Conservation (phyloP, 495 filamentous ascomycete species). For the Xylaria flabelliformis region DNA sequence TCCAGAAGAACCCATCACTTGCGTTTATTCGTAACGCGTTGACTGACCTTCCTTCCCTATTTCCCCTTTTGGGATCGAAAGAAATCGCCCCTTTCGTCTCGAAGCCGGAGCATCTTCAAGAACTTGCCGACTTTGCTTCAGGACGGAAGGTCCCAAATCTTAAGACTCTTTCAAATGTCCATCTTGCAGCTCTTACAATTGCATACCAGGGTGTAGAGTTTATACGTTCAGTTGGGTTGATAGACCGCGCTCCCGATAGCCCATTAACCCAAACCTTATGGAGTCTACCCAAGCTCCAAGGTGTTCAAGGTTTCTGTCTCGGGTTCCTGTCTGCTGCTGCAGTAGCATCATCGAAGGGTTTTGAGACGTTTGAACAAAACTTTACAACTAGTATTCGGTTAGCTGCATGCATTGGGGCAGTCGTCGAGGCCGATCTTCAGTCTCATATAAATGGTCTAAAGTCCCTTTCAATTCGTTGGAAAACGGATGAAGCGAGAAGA, state of each 20-base stretch:
- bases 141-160: not conserved
- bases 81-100: not conserved
- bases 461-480: conserved; percentile 10
- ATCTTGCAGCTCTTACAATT: not conserved
- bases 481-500: not conserved
- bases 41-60: not conserved
- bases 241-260: no score
- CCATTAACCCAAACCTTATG: not conserved
- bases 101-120: not conserved
- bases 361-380: conserved; percentile 27
- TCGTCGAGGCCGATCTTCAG: conserved; percentile 21
- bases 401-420: conserved; percentile 41
- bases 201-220: not conserved
- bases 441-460: not conserved
- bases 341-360: conserved; percentile 33
- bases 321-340: conserved; percentile 46
- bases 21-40: not conserved
- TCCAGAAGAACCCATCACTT: not conserved
- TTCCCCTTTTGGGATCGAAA: not conserved
- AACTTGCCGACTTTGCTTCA: not conserved
- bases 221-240: not conserved
- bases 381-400: conserved; percentile 29
- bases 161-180: conserved; percentile 4
- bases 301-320: conserved; percentile 42
- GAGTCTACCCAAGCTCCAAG: conserved; percentile 4